A percentile compares a stretch with the other conserved stretches of the same genome.
These are phyloP conservation scores for Capsicum rhomboideum DNA, from an alignment of 257 asterid species.

Conservation along the genomic window DNA sequence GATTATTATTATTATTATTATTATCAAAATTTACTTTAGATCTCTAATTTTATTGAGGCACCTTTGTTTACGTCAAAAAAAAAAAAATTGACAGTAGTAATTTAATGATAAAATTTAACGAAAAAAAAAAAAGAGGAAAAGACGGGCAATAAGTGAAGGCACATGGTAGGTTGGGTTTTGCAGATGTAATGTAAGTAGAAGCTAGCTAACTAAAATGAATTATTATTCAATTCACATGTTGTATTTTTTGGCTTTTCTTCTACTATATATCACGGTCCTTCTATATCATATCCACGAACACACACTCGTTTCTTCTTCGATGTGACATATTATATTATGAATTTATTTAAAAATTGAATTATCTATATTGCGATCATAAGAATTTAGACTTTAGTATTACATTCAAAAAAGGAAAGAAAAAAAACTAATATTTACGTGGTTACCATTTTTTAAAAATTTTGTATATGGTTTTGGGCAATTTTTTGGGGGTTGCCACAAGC, in stretches of 20 bases:
- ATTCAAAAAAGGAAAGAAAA: background rate
- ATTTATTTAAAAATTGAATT: background rate
- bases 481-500: background rate
- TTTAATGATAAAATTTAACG: background rate
- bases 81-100: background rate
- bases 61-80: accelerated
- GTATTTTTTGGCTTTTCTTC: background rate
- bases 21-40: background rate
- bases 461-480: no score
- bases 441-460: no score
- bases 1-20: background rate
- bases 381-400: background rate
- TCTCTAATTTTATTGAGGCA: accelerated
- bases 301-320: background rate
- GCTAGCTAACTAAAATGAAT: background rate
- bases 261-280: background rate
- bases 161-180: constrained; percentile 13
- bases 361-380: background rate
- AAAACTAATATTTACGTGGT: no score
- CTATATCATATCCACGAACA: background rate
- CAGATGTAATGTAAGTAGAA: constrained; percentile 1
- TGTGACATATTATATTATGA: background rate
- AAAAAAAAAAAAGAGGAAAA: background rate
- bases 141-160: constrained; percentile 15
- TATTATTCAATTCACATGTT: constrained; percentile 24